phyloP scores from a whole-genome alignment of 2,329 filamentous ascomycete genomes.

The Neopestalotiopsis rosae region DNA sequence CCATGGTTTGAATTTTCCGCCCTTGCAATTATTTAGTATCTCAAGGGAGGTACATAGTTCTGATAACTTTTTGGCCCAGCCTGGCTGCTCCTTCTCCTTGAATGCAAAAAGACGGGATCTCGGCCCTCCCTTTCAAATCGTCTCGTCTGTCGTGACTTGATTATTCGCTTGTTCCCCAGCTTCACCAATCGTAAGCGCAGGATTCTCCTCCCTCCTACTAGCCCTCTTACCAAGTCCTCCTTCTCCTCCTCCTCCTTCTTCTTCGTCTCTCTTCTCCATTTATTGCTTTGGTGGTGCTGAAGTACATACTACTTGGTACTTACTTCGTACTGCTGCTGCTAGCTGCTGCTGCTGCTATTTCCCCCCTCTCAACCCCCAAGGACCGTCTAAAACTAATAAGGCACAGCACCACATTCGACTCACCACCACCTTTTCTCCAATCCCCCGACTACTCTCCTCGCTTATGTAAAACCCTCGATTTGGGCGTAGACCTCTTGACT shows the following conservation, averaged over 20 bases:
- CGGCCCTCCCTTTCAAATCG: background rate
- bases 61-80: no score
- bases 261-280: no score
- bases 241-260: no score
- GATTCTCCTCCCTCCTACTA: background rate
- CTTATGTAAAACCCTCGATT: background rate
- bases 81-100: no score
- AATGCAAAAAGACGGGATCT: background rate
- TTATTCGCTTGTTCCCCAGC: background rate
- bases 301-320: background rate
- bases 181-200: background rate
- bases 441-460: background rate
- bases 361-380: no score
- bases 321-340: background rate
- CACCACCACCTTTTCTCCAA: background rate
- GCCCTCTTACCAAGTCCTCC: no score
- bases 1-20: no score
- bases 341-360: no score
- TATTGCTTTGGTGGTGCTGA: no score
- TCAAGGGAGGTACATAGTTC: no score
- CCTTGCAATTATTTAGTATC: no score
- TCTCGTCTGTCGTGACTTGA: background rate
- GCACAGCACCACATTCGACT: background rate
- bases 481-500: background rate
- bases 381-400: background rate